These are phyloP conservation scores for Penicillium crustosum DNA, from an alignment of 2,329 filamentous ascomycete species.

Conservation along the genomic window DNA sequence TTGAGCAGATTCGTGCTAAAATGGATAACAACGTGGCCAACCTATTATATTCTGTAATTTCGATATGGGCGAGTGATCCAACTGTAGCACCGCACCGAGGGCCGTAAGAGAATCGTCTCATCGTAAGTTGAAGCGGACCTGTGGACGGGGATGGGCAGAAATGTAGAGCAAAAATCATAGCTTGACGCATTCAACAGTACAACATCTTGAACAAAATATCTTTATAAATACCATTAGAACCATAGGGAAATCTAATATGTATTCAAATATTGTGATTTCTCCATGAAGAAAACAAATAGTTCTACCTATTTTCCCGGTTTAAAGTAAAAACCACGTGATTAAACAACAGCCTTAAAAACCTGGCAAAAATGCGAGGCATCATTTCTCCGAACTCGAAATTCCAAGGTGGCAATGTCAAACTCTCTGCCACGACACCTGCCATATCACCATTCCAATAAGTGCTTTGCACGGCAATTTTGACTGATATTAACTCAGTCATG, in stretches of 20 bases:
- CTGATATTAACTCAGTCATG: not conserved
- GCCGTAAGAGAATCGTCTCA: no score
- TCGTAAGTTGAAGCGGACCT: no score
- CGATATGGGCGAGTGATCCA: no score
- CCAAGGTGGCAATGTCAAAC: not conserved
- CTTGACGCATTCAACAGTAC: not conserved
- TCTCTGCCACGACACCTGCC: not conserved
- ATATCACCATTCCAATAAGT: not conserved
- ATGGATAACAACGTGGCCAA: no score
- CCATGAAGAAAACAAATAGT: not conserved
- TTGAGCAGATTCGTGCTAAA: no score
- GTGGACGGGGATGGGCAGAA: no score
- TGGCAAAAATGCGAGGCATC: not conserved
- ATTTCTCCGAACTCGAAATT: not conserved
- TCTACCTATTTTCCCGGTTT: not conserved
- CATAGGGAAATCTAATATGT: not conserved
- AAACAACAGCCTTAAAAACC: not conserved
- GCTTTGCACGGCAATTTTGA: not conserved
- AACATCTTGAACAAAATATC: not conserved
- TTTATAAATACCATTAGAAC: not conserved
- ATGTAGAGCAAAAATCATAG: not conserved
- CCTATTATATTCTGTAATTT: no score
- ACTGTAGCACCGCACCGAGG: no score
- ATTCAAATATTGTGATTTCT: not conserved
- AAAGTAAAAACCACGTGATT: not conserved